Base-by-base conservation (phyloP, 2,329 filamentous ascomycete genomes). In the Penicillium sp. region DNA sequence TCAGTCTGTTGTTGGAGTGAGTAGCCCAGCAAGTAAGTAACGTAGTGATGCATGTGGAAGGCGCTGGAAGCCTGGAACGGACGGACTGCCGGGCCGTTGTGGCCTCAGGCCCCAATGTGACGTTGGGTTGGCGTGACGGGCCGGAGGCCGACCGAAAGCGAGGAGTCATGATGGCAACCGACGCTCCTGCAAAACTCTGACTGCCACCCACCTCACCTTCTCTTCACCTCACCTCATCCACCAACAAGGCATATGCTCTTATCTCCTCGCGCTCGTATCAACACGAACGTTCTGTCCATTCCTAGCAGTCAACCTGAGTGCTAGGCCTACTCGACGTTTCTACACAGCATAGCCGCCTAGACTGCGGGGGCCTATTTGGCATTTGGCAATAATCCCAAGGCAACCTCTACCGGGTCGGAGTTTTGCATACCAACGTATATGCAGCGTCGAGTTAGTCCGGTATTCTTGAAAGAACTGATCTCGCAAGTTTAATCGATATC, bases 81-180 rank as follows among this genome's bases (percentile, higher is more conserved):
- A 8, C 35, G 11, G 12, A 21, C 8, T 48, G n/a, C 28, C 33
- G 45, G 33, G 35, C 35, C 11, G 50, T 53, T 33, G 21, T 20
- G 23, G 52, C 52, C 52, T 57, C 49, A 57, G 55, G 55, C 55
- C 40, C 23, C 55, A n/a, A 47, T 43, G 49, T 53, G 55, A 57
- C 35, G 55, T 57, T 35, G 26, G 16, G 38, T 57, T 57, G 52
- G 28, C 43, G 43, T 47, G 30, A 20, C 49, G 55, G 55, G 14
- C 43, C 49, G 45, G 35, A 42, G 43, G 43, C 52, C 52, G 46
- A 43, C 55, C 49, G 55, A 52, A 57, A 52, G 38, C 50, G 50
- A 53, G 45, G 49, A 52, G 49, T 47, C 52, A 55, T 35, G 43
- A 55, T 55, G 52, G 52, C 52, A 49, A 48, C 23, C 52, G 42